Evolutionary conservation across 495 filamentous ascomycete genomes (phyloP), one percentile per base, ranked within the genome.

Genomic region (Penicillium parvum): DNA sequence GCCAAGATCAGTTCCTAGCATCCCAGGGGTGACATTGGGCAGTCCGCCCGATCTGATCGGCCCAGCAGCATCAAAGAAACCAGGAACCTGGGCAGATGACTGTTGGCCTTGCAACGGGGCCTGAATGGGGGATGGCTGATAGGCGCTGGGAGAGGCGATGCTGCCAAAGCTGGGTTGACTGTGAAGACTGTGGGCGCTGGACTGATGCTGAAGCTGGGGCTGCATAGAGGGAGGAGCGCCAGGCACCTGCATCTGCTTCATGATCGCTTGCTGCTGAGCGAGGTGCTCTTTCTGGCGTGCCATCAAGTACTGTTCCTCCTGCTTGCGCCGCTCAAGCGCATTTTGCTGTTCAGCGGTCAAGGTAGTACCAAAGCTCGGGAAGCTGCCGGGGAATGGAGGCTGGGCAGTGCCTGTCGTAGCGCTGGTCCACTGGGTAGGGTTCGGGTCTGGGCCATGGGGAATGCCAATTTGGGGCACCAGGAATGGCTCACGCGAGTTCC

Each of bases 301-400:
- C 78, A 96, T 89, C 15, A 94, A 72, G 63, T 95, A 94, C 55
- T 98, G 92, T 58, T 98, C 92, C 57, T 98, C 92, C 60, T 98
- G 92, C 72, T 98, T 98, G 16, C 94, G 77, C 28, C 92, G 77
- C 62, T 98, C 92, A 7, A 98, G 72, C 11, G 92, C 91, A 63
- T 98, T 98, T 55, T 98, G 92, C 66, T 98, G 92, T 52, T 95
- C 90, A 0, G 92, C 92, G 2, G 92, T 97, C 50, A 98, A 71
- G 9, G 94, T 97, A 11, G 94, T 90, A n/a, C 92, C 92, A 58
- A 97, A 98, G 54, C 86, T 95, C 2, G 92, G 92, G 66, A 98
- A 97, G 40, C 86, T 88, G 43, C 79, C 85, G 7, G 90, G 88
- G 56, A 98, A 95, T n/a, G 92, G 92, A 35, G 92, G 92, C 44